phyloP scores from a whole-genome alignment of 805 yeast species.

The Clavispora vitiphila region DNA sequence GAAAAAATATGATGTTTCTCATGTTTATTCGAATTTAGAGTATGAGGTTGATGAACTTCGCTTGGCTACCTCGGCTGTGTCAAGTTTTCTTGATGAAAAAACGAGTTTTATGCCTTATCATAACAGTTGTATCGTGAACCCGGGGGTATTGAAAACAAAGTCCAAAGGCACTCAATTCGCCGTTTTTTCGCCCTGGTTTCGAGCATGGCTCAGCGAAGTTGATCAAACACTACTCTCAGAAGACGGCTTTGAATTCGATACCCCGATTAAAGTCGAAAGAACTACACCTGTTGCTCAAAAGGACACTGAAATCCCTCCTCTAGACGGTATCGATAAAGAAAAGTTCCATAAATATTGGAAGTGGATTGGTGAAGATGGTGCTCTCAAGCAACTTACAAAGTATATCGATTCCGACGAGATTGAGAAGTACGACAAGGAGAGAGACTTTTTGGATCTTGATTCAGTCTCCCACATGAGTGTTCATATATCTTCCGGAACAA shows the following conservation, averaged over 20 bases:
- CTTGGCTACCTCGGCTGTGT: slow-evolving; percentile 18
- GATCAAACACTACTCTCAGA: slow-evolving; percentile 14
- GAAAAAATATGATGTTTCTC: slow-evolving; percentile 17
- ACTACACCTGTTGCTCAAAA: slow-evolving; percentile 7
- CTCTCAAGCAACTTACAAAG: slow-evolving; percentile 16
- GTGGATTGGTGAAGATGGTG: slow-evolving; percentile 30
- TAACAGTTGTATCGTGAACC: slow-evolving; percentile 39
- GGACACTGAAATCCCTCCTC: slow-evolving; percentile 14
- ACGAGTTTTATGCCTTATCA: slow-evolving; percentile 26
- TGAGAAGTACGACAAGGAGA: slow-evolving; percentile 24
- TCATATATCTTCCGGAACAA: slow-evolving; percentile 42
- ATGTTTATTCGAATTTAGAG: slow-evolving; percentile 34
- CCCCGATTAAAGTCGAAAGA: slow-evolving; percentile 10
- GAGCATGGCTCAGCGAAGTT: slow-evolving; percentile 31
- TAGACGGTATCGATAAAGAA: slow-evolving; percentile 14
- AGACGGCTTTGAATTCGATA: slow-evolving; percentile 9
- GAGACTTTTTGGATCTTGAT: slow-evolving; percentile 27
- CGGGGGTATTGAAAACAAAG: slow-evolving; percentile 31
- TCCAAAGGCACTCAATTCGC: slow-evolving; percentile 35
- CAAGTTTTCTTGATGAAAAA: slow-evolving; percentile 9
- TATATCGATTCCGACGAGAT: slow-evolving; percentile 20
- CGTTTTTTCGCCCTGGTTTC: slow-evolving; percentile 43
- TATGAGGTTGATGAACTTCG: slow-evolving; percentile 44
- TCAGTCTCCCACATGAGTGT: slow-evolving; percentile 40
- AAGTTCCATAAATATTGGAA: slow-evolving; percentile 22